Conservation (phyloP, 331 rosid species). For the Rosa hybrid region DNA sequence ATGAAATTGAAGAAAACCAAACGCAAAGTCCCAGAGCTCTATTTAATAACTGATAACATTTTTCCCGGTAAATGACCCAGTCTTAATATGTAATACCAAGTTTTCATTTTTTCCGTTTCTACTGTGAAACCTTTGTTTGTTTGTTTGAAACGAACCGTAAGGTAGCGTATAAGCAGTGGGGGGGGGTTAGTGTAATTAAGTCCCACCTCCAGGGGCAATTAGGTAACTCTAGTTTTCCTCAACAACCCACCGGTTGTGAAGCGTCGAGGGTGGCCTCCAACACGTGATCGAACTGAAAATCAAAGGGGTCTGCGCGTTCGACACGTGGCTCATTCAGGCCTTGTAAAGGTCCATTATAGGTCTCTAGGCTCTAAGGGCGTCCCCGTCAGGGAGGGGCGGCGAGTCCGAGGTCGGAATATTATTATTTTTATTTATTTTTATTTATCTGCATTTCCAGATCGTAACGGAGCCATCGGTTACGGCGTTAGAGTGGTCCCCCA, state of each 20-base stretch:
- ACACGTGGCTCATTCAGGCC: constrained; percentile 14
- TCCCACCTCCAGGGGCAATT: neutral
- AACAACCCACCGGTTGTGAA: constrained; percentile 21
- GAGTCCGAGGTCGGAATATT: constrained; percentile 12
- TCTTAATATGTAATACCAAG: neutral
- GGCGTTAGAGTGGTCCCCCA: constrained; percentile 34
- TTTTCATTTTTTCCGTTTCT: constrained; percentile 10
- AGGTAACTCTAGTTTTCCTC: neutral
- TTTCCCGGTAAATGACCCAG: constrained; percentile 28
- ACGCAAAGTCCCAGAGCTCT: constrained; percentile 6
- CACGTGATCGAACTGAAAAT: constrained; percentile 35
- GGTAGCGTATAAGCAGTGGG: neutral
- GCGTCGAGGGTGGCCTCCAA: constrained; percentile 20
- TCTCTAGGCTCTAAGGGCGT: neutral
- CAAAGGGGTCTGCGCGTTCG: neutral
- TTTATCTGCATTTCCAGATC: neutral
- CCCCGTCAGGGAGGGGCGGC: constrained; percentile 29
- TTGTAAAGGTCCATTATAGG: constrained; percentile 15
- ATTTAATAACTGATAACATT: constrained; percentile 25
- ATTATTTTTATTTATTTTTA: neutral
- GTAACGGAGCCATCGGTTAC: constrained; percentile 33
- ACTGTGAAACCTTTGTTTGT: neutral
- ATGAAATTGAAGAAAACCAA: constrained; percentile 2
- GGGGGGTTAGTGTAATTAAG: neutral
- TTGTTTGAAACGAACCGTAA: neutral